Evolutionary conservation across 176 grass and related monocot species (phyloP), one percentile per base, ranked within the genome.

Genomic region (Hordeum marinum): DNA sequence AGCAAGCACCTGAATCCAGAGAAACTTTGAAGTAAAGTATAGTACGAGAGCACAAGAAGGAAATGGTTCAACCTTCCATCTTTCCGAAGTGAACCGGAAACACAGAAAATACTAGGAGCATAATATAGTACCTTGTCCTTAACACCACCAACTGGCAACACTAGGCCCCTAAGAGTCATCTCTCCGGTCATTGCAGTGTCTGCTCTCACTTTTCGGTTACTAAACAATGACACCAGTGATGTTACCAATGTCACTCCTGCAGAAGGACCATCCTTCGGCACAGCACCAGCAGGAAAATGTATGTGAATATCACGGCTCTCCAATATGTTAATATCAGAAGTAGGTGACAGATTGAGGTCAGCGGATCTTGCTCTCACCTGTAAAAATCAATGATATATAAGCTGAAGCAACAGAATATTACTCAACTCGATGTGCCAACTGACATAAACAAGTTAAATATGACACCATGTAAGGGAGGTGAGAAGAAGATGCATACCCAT

Each of bases 161-260:
- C 96, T 48, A 96, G 93, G 59, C 96, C 96, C 76, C 91, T 94
- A 21, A 96, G 90, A 88, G 96, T 99, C 93, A 99, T 96, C 79
- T 99, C 96, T 66, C 96, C 96, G 0, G 96, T 99, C 96, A 99
- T 99, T 42, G 96, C 96, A 72, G 96, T 99, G 82, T 99, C 96
- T 54, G 90, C 87, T 87, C 96, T 93, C 43, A 99, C 96, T 81
- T 96, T 99, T 18, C 78, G 80, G 55, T 92, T 81, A 74, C 94
- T 99, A 65, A 99, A 99, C 55, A 99, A 85, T 32, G 96, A 99
- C 37, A 99, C 94, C 8, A 99, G 72, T 4, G 96, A 89, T 43
- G 96, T 96, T 64, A 99, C 96, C 66, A 99, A 70, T 80, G 96
- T 99, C 39, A 99, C 91, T 76, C 96, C 96, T 32, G 96, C 96